Percentiles rank a stretch among this genome's conserved stretches.
Conservation (phyloP, 2,329 filamentous ascomycete species). For the Fusarium algeriense region DNA sequence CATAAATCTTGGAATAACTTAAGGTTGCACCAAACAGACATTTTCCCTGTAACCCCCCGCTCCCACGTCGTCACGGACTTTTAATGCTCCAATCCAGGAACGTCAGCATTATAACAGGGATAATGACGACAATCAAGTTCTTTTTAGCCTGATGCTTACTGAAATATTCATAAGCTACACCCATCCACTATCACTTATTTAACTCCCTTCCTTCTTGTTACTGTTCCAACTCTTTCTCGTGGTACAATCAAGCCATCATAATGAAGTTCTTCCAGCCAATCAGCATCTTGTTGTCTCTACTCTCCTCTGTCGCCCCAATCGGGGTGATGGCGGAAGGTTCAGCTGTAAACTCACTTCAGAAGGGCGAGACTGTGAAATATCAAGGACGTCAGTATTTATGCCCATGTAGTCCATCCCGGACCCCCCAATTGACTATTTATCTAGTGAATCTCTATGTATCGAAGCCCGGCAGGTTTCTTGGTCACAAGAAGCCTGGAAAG, state of each 20-base stretch:
- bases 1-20: not conserved
- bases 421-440: accelerated
- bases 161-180: not conserved
- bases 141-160: not conserved
- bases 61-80: not conserved
- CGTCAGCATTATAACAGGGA: not conserved
- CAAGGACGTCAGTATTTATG: constrained; percentile 10
- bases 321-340: constrained; percentile 5
- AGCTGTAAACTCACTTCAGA: not conserved
- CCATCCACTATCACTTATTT: not conserved
- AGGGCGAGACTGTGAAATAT: constrained; percentile 2
- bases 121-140: not conserved
- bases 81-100: constrained; percentile 3
- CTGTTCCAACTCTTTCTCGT: not conserved
- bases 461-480: constrained; percentile 7
- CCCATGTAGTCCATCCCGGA: accelerated
- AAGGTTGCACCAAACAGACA: constrained; percentile 3
- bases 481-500: constrained; percentile 2
- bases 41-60: not conserved
- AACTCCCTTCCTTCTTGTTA: not conserved
- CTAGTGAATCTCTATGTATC: constrained; percentile 24
- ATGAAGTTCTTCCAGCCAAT: constrained; percentile 24
- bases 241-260: not conserved
- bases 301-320: not conserved
- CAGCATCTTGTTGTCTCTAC: constrained; percentile 1